These are phyloP conservation scores for Urochloa ruziziensis DNA, from an alignment of 176 grass and related monocot genomes.

Conservation along the genomic window DNA sequence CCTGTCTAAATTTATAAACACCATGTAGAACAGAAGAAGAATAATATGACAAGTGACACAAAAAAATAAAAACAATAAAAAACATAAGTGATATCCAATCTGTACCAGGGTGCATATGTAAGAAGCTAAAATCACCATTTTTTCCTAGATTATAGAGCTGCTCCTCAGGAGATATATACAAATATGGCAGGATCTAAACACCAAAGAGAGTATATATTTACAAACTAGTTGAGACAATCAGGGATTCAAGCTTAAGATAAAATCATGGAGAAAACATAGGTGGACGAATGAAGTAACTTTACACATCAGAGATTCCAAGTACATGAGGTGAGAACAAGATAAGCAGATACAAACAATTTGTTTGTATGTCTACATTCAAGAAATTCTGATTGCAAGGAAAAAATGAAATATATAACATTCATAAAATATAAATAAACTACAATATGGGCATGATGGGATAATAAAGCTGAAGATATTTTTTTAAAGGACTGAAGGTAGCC, in stretches of 20 bases:
- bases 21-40: neutral
- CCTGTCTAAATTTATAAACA: conserved; percentile 7
- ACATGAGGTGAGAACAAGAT: neutral
- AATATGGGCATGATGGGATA: neutral
- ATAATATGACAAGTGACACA: neutral
- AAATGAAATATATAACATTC: neutral
- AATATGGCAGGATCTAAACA: conserved; percentile 59
- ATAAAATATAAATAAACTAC: neutral
- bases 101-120: conserved; percentile 11
- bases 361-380: neutral
- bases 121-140: conserved; percentile 35
- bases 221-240: conserved; percentile 19
- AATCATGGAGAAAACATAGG: neutral
- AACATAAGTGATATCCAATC: neutral
- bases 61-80: neutral
- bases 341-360: neutral
- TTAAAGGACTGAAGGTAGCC: neutral
- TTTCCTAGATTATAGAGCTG: conserved; percentile 42
- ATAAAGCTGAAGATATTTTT: neutral
- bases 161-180: conserved; percentile 63
- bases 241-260: neutral
- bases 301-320: neutral
- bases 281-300: neutral
- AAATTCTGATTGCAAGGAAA: neutral
- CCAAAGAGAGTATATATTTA: conserved; percentile 13